Base-by-base conservation (phyloP, 2,329 filamentous ascomycete genomes). In the Niveomyces coronatus region DNA sequence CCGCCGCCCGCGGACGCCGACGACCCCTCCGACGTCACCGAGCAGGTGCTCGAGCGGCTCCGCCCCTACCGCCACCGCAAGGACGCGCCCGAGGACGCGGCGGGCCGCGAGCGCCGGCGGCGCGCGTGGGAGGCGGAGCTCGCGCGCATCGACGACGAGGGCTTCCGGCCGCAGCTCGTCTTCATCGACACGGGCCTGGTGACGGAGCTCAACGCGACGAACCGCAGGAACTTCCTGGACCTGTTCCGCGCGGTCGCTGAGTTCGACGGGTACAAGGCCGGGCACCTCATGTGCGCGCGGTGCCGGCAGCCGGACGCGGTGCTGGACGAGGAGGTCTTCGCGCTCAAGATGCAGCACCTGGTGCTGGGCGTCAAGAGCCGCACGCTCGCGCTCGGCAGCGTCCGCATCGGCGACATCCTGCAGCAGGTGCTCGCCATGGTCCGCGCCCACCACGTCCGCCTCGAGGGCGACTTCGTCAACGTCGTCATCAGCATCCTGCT, bases 401-500 rank as follows among this genome's bases (percentile, higher is more conserved):
- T 98, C 62, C 93, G 88, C 63, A 95, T 98, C 45, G 91, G 91
- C 9, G 91, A 98, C 50, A 87, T 98, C 15, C 62, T 98, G 20
- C 87, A 91, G 52, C 76, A 93, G 49, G 91, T 96, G 0, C 67
- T 98, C 31, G 72, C 72, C 42, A 95, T 98, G 87, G 91, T 98
- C 20, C 77, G 91, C 39, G 67, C 70, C 9, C 91, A 98, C 56
- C 91, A 98, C 54, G 91, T 98, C 4, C 74, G 91, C 8, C 73
- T 98, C 35, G 91, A 98, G 60, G 91, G 91, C 8, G 91, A 98
- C 57, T 98, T 96, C 55, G 87, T 98, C 55, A 98, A 98, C 54
- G 91, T 98, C 4, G 89, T 98, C 20, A 82, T 98, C 42, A 94
- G 86, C 43, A 95, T 96, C 37, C 65, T 98, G 23, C 70, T 98